phyloP scores from a whole-genome alignment of 495 filamentous ascomycete genomes.

The Hypoxylon crocopeplum region DNA sequence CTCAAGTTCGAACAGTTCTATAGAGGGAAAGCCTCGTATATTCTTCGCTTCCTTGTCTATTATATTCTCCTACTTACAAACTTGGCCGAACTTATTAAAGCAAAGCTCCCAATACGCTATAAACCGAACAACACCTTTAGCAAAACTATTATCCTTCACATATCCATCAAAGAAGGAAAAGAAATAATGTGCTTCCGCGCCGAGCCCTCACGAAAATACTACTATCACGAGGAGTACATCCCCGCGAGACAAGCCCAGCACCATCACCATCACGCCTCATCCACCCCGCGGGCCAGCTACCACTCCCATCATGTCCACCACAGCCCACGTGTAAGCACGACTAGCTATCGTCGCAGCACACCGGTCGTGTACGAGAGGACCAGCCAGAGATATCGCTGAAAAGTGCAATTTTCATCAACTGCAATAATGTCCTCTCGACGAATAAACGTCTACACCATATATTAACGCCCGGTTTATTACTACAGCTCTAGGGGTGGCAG shows the following conservation, averaged over 20 bases:
- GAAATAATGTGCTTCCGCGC: constrained; percentile 52
- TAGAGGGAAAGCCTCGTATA: not conserved
- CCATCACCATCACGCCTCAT: constrained; percentile 40
- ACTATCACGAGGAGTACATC: constrained; percentile 58
- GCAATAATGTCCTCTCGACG: too few species aligned
- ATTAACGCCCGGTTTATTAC: too few species aligned
- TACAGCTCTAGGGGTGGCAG: too few species aligned
- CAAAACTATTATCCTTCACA: not conserved
- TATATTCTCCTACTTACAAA: not conserved
- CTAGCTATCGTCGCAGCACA: constrained; percentile 40
- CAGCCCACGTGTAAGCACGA: constrained; percentile 46
- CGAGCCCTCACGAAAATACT: constrained; percentile 49
- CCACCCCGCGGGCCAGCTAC: constrained; percentile 30
- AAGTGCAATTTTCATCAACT: not conserved
- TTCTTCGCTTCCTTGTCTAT: not conserved
- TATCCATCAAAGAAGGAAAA: constrained; percentile 1
- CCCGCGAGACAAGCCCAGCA: constrained; percentile 42
- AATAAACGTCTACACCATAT: too few species aligned
- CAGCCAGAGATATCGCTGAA: constrained; percentile 40
- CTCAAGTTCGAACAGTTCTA: not conserved
- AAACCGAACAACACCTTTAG: not conserved
- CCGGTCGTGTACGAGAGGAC: constrained; percentile 44
- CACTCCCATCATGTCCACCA: constrained; percentile 40
- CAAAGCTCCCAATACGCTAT: not conserved
- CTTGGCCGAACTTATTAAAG: not conserved